A percentile compares a stretch with the other conserved stretches of the same genome.
These are phyloP conservation scores for Nitzschia inconspicua DNA, from an alignment of 108 stramenopile genomes.

Conservation along the genomic window DNA sequence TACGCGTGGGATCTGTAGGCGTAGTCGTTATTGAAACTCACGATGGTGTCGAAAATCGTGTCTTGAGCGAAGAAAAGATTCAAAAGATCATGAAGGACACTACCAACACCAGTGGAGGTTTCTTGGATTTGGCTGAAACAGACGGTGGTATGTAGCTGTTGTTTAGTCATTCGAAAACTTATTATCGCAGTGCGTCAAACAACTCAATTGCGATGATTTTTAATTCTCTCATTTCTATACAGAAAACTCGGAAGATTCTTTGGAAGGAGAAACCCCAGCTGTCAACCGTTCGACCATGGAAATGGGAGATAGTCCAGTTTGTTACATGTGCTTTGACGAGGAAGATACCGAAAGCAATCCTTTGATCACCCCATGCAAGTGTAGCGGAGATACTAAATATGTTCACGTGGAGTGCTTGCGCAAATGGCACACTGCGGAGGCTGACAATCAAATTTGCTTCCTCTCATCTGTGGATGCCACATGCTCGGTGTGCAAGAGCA, in stretches of 20 bases:
- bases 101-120: conserved; percentile 64
- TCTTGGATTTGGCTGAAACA: conserved; percentile 80
- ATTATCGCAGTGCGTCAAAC: neutral
- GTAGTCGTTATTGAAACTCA: conserved; percentile 95
- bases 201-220: neutral
- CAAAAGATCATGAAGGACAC: conserved; percentile 92
- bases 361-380: conserved; percentile 87
- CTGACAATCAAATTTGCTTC: conserved; percentile 92
- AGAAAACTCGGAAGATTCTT: conserved; percentile 88
- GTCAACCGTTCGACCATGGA: conserved; percentile 11
- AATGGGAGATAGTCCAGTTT: conserved; percentile 73
- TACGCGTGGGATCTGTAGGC: conserved; percentile 93
- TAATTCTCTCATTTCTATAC: neutral
- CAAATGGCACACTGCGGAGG: conserved; percentile 91
- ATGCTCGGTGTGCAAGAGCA: conserved; percentile 94
- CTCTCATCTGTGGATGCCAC: conserved; percentile 92
- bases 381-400: conserved; percentile 82
- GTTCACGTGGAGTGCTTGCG: conserved; percentile 88
- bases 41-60: conserved; percentile 76
- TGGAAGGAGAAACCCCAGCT: conserved; percentile 28
- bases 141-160: conserved; percentile 71
- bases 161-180: neutral
- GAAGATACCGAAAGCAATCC: conserved; percentile 83
- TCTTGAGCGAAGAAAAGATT: conserved; percentile 82
- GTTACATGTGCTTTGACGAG: conserved; percentile 98